Evolutionary conservation across 306 rosid species (phyloP).

Genomic region (Casuarina glauca): DNA sequence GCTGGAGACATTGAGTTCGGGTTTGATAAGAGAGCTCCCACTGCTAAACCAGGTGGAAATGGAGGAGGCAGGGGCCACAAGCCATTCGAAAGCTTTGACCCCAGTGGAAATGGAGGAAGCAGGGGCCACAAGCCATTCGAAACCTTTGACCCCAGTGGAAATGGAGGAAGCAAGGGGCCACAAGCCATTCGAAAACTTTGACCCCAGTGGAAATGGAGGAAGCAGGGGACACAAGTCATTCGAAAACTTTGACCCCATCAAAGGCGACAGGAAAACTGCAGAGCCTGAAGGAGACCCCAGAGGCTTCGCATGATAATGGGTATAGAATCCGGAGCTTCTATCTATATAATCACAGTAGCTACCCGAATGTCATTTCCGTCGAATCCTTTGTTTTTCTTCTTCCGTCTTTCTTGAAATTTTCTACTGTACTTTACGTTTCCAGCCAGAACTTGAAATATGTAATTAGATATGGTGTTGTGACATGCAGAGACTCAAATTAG

Average conservation of each 20-base stretch:
- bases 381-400: neutral
- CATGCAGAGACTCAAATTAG: neutral
- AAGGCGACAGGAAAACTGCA: conserved; percentile 37
- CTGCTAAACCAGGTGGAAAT: conserved; percentile 31
- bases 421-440: neutral
- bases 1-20: conserved; percentile 57
- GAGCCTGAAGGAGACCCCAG: conserved; percentile 40
- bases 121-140: too few relatives aligned
- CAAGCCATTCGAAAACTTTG: neutral
- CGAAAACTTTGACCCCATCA: conserved; percentile 34
- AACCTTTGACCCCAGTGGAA: conserved; percentile 16
- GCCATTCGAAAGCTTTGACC: conserved; percentile 23
- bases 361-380: neutral
- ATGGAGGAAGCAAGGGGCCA: conserved; percentile 33
- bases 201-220: conserved; percentile 30
- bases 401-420: neutral
- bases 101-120: neutral
- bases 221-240: conserved; percentile 30
- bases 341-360: neutral
- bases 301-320: conserved; percentile 31
- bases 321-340: neutral
- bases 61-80: conserved; percentile 35
- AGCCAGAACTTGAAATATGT: neutral
- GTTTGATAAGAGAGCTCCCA: conserved; percentile 48
- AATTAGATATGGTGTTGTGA: conserved; percentile 4